Conservation (phyloP, 345 rosid genomes). For the Acer negundo region DNA sequence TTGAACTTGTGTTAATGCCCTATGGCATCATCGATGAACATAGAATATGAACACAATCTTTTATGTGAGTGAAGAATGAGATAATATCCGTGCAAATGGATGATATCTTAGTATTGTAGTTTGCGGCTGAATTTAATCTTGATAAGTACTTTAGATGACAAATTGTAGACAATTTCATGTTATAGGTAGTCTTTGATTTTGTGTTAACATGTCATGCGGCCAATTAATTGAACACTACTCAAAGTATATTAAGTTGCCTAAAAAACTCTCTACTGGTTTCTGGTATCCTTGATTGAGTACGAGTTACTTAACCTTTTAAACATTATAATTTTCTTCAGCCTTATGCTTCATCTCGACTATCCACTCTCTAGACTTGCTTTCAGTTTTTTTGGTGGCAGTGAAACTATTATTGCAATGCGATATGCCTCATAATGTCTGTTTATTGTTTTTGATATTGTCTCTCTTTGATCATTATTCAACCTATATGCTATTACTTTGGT, state of each 20-base stretch:
- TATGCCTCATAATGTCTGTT: not conserved
- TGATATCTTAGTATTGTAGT: not conserved
- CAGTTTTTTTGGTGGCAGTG: not conserved
- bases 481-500: not conserved
- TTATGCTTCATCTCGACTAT: not conserved
- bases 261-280: not conserved
- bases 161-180: not conserved
- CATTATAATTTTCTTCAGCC: not conserved
- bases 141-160: not conserved
- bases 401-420: not conserved
- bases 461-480: slow-evolving; percentile 1
- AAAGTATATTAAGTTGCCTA: not conserved
- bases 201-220: not conserved
- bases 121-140: not conserved
- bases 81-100: not conserved
- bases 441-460: not conserved
- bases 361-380: not conserved
- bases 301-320: not conserved
- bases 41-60: not conserved
- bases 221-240: not conserved
- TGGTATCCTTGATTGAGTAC: not conserved
- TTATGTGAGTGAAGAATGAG: not conserved
- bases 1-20: not conserved
- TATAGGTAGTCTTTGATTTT: not conserved
- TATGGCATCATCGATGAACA: not conserved